Evolutionary conservation across 371 early-diverging fungal genomes (phyloP).

Genomic region (Mortierella sp.): DNA sequence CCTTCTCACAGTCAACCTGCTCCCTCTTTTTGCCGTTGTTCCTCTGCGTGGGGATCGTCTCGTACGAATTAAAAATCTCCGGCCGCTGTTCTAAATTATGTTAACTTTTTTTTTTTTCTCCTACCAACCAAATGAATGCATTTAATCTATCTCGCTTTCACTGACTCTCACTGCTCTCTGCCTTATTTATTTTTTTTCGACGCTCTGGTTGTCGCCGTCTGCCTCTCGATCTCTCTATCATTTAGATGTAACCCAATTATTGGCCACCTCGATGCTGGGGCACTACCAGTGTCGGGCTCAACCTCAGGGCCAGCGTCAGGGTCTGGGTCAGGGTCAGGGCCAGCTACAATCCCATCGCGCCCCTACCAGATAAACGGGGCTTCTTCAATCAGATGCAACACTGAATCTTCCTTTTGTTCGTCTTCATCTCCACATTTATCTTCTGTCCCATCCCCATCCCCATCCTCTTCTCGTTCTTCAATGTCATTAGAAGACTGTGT

Average conservation of each 20-base stretch:
- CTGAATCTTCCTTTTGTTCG: background rate
- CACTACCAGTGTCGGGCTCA: slow-evolving; percentile 8
- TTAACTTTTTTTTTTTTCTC: slow-evolving; percentile 3
- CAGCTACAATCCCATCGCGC: background rate
- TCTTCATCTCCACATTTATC: slow-evolving; percentile 12
- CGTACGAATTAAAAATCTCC: background rate
- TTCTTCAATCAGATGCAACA: slow-evolving; percentile 6
- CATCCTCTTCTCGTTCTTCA: slow-evolving; percentile 8
- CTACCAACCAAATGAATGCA: background rate
- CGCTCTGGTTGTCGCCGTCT: background rate
- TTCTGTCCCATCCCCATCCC: background rate
- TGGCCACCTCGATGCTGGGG: background rate
- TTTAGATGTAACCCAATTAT: slow-evolving; percentile 12
- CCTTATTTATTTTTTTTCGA: background rate
- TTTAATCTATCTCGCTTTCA: background rate
- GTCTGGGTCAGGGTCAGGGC: background rate
- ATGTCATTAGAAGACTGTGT: slow-evolving; percentile 3
- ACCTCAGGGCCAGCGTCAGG: slow-evolving; percentile 4
- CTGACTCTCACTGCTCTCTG: background rate
- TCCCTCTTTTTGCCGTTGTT: background rate
- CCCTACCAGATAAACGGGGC: background rate
- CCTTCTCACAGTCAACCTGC: too few species aligned
- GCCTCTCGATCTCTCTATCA: background rate
- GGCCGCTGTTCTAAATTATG: background rate
- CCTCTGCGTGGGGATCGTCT: background rate